These are phyloP conservation scores for Coniochaeta sp. DNA, from an alignment of 2,329 filamentous ascomycete genomes.

Conservation along the genomic window DNA sequence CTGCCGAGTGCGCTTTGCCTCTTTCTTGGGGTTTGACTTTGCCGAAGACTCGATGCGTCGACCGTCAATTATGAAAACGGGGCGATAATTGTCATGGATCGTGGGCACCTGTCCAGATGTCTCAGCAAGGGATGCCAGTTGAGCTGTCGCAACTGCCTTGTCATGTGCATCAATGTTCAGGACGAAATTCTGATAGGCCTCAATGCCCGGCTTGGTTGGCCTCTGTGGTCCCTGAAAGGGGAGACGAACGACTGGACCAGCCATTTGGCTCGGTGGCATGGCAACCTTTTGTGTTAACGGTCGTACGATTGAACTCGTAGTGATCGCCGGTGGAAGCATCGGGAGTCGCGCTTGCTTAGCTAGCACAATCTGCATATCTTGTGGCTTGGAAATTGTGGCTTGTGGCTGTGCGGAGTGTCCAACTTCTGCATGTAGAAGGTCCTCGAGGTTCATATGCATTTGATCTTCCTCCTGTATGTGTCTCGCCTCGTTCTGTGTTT, in stretches of 20 bases:
- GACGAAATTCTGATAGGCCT: not conserved
- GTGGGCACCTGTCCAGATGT: not conserved
- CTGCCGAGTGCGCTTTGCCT: not conserved
- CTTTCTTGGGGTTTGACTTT: not conserved
- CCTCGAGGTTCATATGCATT: not conserved
- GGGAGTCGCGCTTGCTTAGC: not conserved
- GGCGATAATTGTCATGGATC: not conserved
- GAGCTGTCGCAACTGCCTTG: not conserved
- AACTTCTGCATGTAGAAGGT: not conserved
- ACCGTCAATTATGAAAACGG: not conserved
- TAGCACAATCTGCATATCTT: not conserved
- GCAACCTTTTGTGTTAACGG: constrained; percentile 15
- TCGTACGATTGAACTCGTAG: too few relatives aligned
- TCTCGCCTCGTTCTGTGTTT: not conserved
- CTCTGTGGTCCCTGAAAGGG: not conserved
- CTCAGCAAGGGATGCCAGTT: not conserved
- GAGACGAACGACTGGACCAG: not conserved
- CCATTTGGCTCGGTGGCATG: constrained; percentile 1
- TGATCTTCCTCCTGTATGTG: not conserved
- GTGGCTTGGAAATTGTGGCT: not conserved
- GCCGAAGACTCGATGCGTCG: not conserved
- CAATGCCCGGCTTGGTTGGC: not conserved
- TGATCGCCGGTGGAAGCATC: not conserved
- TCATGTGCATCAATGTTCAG: constrained; percentile 5
- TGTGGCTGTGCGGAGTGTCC: not conserved